Evolutionary conservation across 108 stramenopile species (phyloP).

Genomic region (Schizochytrium sp.): DNA sequence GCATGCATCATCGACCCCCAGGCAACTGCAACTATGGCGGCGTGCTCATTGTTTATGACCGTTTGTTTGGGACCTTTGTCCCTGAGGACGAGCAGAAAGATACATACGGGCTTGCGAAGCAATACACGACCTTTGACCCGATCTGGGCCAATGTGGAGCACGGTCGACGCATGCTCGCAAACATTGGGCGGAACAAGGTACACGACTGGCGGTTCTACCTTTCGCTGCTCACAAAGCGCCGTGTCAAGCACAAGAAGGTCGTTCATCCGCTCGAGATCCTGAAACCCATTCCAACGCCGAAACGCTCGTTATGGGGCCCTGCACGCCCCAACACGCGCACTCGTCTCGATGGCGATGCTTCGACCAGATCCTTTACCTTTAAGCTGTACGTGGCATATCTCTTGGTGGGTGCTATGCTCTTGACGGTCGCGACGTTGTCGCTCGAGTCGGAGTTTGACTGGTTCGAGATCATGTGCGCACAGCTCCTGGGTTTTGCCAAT

Average conservation of each 20-base stretch:
- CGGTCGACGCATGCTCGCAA: not conserved
- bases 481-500: not conserved
- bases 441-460: not conserved
- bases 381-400: not conserved
- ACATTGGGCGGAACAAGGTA: not conserved
- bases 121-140: constrained; percentile 18
- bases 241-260: not conserved
- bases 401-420: not conserved
- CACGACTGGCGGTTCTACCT: not conserved
- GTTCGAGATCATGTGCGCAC: not conserved
- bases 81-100: constrained; percentile 4
- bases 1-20: constrained; percentile 30
- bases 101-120: constrained; percentile 23
- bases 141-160: constrained; percentile 23
- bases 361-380: not conserved
- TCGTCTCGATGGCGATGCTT: not conserved
- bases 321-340: not conserved
- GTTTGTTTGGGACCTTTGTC: constrained; percentile 29
- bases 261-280: not conserved
- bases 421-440: not conserved
- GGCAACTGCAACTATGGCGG: constrained; percentile 37
- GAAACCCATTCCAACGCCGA: not conserved
- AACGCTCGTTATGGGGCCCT: not conserved
- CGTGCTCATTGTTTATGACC: constrained; percentile 33
- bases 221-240: not conserved